A percentile compares a stretch with the other conserved stretches of the same genome.
Evolutionary conservation across 2,329 filamentous ascomycete genomes (phyloP).

Genomic region (Sphaceloma murrayae): DNA sequence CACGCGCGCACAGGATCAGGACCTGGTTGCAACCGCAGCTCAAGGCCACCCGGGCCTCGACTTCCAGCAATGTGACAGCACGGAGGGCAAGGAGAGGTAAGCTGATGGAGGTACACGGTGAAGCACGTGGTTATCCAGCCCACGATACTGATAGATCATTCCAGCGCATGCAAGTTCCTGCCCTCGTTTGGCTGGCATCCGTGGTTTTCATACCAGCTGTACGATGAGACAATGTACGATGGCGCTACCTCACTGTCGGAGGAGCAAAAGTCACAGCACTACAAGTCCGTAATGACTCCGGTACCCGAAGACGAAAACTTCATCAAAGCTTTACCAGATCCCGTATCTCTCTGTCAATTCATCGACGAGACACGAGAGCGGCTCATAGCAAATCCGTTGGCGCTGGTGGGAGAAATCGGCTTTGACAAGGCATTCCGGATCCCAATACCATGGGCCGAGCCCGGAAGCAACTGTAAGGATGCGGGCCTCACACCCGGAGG

Average conservation of each 20-base stretch:
- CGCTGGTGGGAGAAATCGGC: slow-evolving; percentile 68
- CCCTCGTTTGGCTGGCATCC: slow-evolving; percentile 83
- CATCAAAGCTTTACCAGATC: slow-evolving; percentile 48
- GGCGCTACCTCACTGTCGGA: slow-evolving; percentile 29
- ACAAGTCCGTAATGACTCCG: slow-evolving; percentile 54
- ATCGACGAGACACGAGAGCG: slow-evolving; percentile 47
- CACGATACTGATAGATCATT: slow-evolving; percentile 4
- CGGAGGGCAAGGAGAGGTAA: slow-evolving; percentile 27
- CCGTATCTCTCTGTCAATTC: slow-evolving; percentile 50
- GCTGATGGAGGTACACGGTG: slow-evolving; percentile 17
- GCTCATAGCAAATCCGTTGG: slow-evolving; percentile 49
- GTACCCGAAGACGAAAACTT: slow-evolving; percentile 43
- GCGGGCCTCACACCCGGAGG: slow-evolving; percentile 55
- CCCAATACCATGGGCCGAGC: slow-evolving; percentile 48
- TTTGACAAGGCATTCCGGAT: slow-evolving; percentile 69
- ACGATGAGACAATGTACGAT: slow-evolving; percentile 44
- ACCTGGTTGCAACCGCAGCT: slow-evolving; percentile 54
- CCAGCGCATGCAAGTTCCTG: slow-evolving; percentile 41
- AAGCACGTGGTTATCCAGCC: neutral
- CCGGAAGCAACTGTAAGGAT: slow-evolving; percentile 35
- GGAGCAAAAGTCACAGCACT: slow-evolving; percentile 48
- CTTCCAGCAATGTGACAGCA: slow-evolving; percentile 18
- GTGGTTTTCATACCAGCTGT: slow-evolving; percentile 74
- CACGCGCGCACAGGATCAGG: slow-evolving; percentile 64
- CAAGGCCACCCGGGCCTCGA: slow-evolving; percentile 45